Evolutionary conservation across 1,284 basidiomycete species (phyloP).

Genomic region (Ganoderma boninense): DNA sequence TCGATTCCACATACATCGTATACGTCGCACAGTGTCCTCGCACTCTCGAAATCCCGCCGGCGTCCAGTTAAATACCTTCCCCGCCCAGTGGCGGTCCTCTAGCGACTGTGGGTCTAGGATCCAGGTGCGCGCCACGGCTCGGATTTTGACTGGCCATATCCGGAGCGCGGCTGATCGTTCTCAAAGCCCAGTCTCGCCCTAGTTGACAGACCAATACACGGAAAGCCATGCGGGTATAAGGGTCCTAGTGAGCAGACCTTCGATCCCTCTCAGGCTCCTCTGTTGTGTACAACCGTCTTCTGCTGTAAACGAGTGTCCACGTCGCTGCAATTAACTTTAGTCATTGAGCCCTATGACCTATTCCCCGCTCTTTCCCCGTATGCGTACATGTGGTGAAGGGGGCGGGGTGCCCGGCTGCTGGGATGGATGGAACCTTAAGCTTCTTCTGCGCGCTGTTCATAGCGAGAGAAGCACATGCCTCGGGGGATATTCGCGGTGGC

Average conservation of each 20-base stretch:
- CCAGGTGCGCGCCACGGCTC: neutral
- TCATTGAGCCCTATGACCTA: neutral
- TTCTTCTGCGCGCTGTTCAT: neutral
- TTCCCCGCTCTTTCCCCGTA: neutral
- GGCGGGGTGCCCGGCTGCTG: neutral
- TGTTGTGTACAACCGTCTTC: neutral
- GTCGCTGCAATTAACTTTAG: neutral
- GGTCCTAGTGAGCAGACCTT: neutral
- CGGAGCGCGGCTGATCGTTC: neutral
- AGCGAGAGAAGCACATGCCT: slow-evolving; percentile 4
- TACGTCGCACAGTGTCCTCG: too few species aligned
- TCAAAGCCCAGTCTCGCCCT: neutral
- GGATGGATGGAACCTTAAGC: slow-evolving; percentile 2
- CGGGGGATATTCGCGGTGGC: neutral
- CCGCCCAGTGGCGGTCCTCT: too few species aligned
- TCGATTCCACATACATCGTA: too few species aligned
- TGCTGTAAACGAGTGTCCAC: neutral
- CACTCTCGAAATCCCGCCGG: neutral
- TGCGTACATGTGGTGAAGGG: neutral
- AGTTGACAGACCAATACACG: neutral
- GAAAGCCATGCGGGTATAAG: neutral
- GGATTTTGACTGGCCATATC: neutral
- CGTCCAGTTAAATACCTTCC: neutral
- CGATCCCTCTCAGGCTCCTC: neutral
- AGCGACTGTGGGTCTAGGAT: neutral